Evolutionary conservation across 192 early-diverging fungal genomes (phyloP).

Genomic region (Coemansia javaensis): DNA sequence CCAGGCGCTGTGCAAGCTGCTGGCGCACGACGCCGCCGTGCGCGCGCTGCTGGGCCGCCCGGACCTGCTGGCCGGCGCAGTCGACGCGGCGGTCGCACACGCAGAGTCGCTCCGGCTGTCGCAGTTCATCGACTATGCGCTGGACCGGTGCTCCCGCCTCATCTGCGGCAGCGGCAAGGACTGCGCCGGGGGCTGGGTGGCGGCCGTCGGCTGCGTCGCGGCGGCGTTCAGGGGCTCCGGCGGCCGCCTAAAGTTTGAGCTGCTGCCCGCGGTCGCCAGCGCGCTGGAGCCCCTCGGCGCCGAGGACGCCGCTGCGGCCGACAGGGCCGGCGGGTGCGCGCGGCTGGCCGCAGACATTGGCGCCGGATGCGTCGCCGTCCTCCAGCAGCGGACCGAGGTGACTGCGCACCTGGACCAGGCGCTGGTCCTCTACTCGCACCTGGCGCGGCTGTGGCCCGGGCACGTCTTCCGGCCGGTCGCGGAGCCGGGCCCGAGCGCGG

Average conservation of each 20-base stretch:
- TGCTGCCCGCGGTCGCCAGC: slow-evolving; percentile 25
- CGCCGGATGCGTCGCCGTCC: slow-evolving; percentile 22
- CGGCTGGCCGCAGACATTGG: slow-evolving; percentile 7
- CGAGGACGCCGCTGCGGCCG: slow-evolving; percentile 1
- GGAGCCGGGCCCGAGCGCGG: neutral
- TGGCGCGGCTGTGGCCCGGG: slow-evolving; percentile 33
- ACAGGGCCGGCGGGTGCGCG: neutral
- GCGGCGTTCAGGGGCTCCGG: slow-evolving; percentile 3
- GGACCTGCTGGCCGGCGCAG: neutral
- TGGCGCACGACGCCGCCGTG: slow-evolving; percentile 20
- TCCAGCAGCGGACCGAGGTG: slow-evolving; percentile 29
- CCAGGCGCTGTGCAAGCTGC: slow-evolving; percentile 16
- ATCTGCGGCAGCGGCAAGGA: neutral
- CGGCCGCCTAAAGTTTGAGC: slow-evolving; percentile 16
- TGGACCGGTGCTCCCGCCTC: slow-evolving; percentile 22
- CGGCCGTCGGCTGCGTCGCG: slow-evolving; percentile 1
- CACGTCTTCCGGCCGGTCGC: slow-evolving; percentile 9
- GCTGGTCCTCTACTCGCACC: slow-evolving; percentile 36
- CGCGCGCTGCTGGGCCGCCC: slow-evolving; percentile 7
- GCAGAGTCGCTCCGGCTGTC: slow-evolving; percentile 1
- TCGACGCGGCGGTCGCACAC: neutral
- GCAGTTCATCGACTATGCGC: slow-evolving; percentile 20
- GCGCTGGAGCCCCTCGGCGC: slow-evolving; percentile 28
- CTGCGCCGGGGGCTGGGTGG: slow-evolving; percentile 5
- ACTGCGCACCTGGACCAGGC: slow-evolving; percentile 26